Percentiles rank a stretch among this genome's conserved stretches.
Conservation (phyloP, 495 filamentous ascomycete species). For the Aspergillus olivimuriae region DNA sequence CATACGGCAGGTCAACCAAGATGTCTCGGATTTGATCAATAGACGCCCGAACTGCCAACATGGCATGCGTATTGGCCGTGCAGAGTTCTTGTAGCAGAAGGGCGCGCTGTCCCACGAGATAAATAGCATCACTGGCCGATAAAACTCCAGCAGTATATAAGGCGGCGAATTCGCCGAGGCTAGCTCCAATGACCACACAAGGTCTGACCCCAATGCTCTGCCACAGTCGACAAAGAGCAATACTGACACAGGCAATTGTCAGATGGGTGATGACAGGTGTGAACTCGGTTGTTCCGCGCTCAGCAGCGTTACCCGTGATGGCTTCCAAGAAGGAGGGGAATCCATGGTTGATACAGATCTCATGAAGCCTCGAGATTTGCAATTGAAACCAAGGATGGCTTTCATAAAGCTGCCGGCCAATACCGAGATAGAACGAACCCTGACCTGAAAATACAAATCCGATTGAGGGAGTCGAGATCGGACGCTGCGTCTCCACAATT, state of each 20-base stretch:
- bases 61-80: slow-evolving; percentile 60
- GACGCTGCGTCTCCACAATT: not conserved
- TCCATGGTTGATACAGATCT: slow-evolving; percentile 59
- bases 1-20: slow-evolving; percentile 23
- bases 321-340: slow-evolving; percentile 60
- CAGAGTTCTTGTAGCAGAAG: slow-evolving; percentile 69
- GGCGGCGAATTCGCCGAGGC: slow-evolving; percentile 82
- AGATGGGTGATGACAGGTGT: slow-evolving; percentile 74
- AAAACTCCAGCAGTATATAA: slow-evolving; percentile 75
- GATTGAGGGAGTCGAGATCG: not conserved
- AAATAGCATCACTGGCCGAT: slow-evolving; percentile 72
- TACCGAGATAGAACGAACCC: slow-evolving; percentile 45
- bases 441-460: slow-evolving; percentile 29
- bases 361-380: slow-evolving; percentile 62
- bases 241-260: slow-evolving; percentile 69
- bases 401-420: slow-evolving; percentile 64
- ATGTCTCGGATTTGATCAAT: slow-evolving; percentile 25
- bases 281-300: slow-evolving; percentile 38
- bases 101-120: slow-evolving; percentile 72
- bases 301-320: slow-evolving; percentile 35
- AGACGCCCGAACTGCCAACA: slow-evolving; percentile 44
- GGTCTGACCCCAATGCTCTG: slow-evolving; percentile 69
- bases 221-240: slow-evolving; percentile 80
- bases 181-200: slow-evolving; percentile 74
- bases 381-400: slow-evolving; percentile 58